Conservation (phyloP, 768 basidiomycete species). For the Amanita rimosa region DNA sequence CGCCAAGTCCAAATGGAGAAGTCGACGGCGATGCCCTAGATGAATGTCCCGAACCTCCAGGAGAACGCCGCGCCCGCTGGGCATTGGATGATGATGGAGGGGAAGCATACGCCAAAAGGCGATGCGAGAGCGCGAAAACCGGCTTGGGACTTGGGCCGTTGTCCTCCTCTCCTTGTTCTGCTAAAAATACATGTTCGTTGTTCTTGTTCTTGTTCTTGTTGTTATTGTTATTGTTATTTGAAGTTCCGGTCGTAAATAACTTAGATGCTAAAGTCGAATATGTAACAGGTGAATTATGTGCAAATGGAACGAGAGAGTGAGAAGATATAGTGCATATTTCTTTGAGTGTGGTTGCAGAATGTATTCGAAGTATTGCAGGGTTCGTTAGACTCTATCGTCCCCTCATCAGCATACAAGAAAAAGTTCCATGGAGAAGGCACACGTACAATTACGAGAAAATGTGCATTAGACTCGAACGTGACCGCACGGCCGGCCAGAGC, state of each 20-base stretch:
- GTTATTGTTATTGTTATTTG: constrained; percentile 14
- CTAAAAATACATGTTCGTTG: constrained; percentile 6
- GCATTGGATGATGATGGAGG: constrained; percentile 7
- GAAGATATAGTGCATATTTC: constrained; percentile 39
- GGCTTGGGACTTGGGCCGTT: constrained; percentile 23
- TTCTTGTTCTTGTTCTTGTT: neutral
- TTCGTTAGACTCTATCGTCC: constrained; percentile 41
- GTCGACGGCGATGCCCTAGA: constrained; percentile 4
- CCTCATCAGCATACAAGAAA: neutral
- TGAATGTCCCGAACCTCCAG: neutral
- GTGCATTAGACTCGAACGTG: constrained; percentile 31
- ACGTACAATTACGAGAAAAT: constrained; percentile 50
- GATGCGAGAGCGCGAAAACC: constrained; percentile 47
- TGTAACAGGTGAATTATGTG: constrained; percentile 18
- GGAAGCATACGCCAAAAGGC: constrained; percentile 50
- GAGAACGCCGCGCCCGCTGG: constrained; percentile 1
- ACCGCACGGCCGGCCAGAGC: constrained; percentile 28
- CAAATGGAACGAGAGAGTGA: constrained; percentile 32
- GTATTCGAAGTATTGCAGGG: constrained; percentile 43
- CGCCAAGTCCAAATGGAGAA: constrained; percentile 4
- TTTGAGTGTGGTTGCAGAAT: constrained; percentile 43
- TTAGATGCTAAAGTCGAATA: constrained; percentile 10
- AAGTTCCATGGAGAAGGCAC: constrained; percentile 7
- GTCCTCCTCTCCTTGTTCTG: neutral
- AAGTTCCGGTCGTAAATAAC: constrained; percentile 8